Evolutionary conservation across 139 green algal species (phyloP).

Genomic region (Spirogloea muscicola): DNA sequence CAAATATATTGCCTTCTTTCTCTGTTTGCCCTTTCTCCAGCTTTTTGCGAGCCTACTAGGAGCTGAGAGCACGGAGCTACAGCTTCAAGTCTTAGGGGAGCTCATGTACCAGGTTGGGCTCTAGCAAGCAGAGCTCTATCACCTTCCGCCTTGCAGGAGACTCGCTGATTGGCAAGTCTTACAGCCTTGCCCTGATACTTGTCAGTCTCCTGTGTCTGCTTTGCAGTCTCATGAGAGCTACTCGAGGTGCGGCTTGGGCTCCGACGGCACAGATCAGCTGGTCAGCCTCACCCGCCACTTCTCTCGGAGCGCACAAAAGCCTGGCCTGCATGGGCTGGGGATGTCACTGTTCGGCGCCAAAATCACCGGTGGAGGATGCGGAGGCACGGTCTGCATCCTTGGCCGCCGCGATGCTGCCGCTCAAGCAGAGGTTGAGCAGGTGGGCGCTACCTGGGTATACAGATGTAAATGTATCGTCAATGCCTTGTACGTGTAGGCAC

Average conservation of each 20-base stretch:
- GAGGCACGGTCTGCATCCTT: conserved; percentile 78
- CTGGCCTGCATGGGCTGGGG: too few relatives aligned
- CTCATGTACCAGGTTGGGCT: too few relatives aligned
- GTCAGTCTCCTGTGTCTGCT: neutral
- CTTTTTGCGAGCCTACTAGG: too few relatives aligned
- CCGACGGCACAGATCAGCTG: conserved; percentile 61
- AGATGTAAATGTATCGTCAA: neutral
- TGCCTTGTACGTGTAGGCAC: neutral
- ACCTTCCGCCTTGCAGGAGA: too few relatives aligned
- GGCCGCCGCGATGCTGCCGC: conserved; percentile 31
- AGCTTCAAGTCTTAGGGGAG: too few relatives aligned
- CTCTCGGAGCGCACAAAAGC: neutral
- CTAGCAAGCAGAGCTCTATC: too few relatives aligned
- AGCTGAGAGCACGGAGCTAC: too few relatives aligned
- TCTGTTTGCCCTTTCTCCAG: too few relatives aligned
- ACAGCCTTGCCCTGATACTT: too few relatives aligned
- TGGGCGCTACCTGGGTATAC: too few relatives aligned
- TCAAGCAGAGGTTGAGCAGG: neutral
- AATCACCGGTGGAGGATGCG: conserved; percentile 88
- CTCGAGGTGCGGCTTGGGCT: conserved; percentile 64
- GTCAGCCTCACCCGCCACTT: conserved; percentile 66
- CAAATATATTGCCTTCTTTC: too few relatives aligned
- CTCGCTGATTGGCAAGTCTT: too few relatives aligned
- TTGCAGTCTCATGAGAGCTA: conserved; percentile 71
- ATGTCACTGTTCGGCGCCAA: conserved; percentile 80